These are phyloP conservation scores for Bjerkandera adusta DNA, from an alignment of 1,284 basidiomycete genomes.

Conservation along the genomic window DNA sequence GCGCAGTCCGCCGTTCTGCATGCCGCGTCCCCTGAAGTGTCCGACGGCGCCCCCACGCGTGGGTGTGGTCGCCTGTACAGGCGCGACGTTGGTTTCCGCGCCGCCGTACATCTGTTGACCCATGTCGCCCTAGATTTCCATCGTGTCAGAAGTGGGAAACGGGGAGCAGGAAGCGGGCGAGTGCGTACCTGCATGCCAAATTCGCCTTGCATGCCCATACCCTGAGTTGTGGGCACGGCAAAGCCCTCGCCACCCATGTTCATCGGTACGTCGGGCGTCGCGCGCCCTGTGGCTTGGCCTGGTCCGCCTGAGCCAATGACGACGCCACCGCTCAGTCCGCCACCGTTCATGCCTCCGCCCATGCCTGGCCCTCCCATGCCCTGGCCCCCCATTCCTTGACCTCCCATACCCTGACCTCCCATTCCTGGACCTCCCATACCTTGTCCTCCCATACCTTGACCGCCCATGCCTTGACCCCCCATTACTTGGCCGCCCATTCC, in stretches of 20 bases:
- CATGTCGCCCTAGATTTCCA: constrained; percentile 27
- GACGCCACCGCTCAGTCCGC: constrained; percentile 19
- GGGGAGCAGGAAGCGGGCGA: background rate
- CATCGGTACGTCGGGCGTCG: constrained; percentile 13
- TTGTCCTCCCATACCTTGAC: constrained; percentile 26
- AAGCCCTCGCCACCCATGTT: constrained; percentile 20
- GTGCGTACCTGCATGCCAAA: constrained; percentile 50
- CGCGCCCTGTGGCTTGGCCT: constrained; percentile 9
- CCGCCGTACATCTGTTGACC: constrained; percentile 55
- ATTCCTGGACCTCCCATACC: constrained; percentile 26
- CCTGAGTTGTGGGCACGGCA: constrained; percentile 29
- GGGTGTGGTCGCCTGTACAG: constrained; percentile 30
- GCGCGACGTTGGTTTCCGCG: constrained; percentile 43
- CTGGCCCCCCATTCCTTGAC: constrained; percentile 11
- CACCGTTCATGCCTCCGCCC: constrained; percentile 15
- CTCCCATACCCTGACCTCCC: constrained; percentile 15
- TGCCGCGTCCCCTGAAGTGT: constrained; percentile 56
- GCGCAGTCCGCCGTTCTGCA: constrained; percentile 30
- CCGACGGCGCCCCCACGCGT: constrained; percentile 43
- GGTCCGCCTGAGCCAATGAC: constrained; percentile 15
- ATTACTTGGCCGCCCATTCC: constrained; percentile 11
- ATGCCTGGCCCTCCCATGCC: constrained; percentile 15
- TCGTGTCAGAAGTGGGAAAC: constrained; percentile 22
- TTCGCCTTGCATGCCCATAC: constrained; percentile 49
- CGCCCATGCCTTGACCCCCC: constrained; percentile 13